A percentile compares a stretch with the other conserved stretches of the same genome.
Evolutionary conservation across 106 monocot species (phyloP).

Genomic region (Narthecium ossifragum): DNA sequence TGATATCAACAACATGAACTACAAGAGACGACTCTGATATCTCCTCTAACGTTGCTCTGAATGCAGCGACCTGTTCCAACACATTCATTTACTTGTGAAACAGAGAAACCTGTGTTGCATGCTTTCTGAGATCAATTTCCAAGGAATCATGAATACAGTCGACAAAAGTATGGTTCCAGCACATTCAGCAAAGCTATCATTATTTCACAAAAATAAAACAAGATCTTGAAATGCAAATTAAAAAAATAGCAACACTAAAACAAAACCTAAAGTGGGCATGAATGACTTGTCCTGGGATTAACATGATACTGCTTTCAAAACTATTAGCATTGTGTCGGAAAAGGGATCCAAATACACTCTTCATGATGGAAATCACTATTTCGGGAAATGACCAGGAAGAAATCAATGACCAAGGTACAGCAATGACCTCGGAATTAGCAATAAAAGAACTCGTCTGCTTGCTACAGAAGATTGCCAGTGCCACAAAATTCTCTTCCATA

Average conservation of each 20-base stretch:
- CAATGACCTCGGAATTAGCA: too few species aligned
- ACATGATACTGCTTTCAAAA: not conserved
- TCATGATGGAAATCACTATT: not conserved
- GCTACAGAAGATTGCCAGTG: not conserved
- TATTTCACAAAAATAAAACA: not conserved
- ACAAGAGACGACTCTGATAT: conserved; percentile 89
- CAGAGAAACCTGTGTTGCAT: not conserved
- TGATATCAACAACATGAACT: conserved; percentile 94
- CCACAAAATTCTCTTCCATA: not conserved
- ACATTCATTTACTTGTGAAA: not conserved
- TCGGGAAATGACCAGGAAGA: not conserved
- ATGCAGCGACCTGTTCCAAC: conserved; percentile 79
- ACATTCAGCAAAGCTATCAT: not conserved
- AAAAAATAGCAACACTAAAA: not conserved
- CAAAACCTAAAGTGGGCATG: not conserved
- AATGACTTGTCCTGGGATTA: not conserved
- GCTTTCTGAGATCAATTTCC: too few species aligned
- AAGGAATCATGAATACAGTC: not conserved
- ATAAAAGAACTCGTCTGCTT: not conserved
- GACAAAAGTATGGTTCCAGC: not conserved
- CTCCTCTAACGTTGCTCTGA: conserved; percentile 95
- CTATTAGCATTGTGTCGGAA: not conserved
- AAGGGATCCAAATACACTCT: not conserved
- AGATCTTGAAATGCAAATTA: not conserved
- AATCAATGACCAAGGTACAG: too few species aligned